Evolutionary conservation across 2,329 filamentous ascomycete genomes (phyloP).

Genomic region (Colletotrichum liriopes): DNA sequence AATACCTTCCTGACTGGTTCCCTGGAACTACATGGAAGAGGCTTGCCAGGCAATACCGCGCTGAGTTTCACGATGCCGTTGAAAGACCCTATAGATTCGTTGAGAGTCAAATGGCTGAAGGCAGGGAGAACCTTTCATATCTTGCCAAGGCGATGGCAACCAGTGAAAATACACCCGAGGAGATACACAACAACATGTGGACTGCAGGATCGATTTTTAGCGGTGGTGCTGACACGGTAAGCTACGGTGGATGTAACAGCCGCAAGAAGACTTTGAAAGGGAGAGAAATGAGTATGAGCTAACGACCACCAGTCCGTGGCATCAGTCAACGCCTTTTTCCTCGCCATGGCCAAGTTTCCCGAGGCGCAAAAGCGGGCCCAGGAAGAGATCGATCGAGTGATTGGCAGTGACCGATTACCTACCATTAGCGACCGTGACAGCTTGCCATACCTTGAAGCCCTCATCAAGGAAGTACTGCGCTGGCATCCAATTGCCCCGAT

Average conservation of each 20-base stretch:
- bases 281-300: no score
- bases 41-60: conserved; percentile 32
- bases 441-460: conserved; percentile 67
- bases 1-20: conserved; percentile 40
- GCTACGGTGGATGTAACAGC: no score
- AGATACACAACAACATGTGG: conserved; percentile 13
- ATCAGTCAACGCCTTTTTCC: conserved; percentile 58
- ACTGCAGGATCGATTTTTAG: conserved; percentile 30
- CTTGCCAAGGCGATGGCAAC: conserved; percentile 16
- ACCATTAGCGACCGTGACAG: conserved; percentile 62
- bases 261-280: no score
- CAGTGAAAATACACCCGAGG: conserved; percentile 1
- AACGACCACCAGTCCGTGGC: conserved; percentile 42
- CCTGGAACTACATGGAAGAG: conserved; percentile 41
- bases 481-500: conserved; percentile 70
- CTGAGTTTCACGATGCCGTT: conserved; percentile 11
- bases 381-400: conserved; percentile 65
- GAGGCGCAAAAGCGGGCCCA: conserved; percentile 63
- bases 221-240: conserved; percentile 26
- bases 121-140: conserved; percentile 10
- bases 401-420: conserved; percentile 64
- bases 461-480: conserved; percentile 70
- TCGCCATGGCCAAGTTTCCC: conserved; percentile 63
- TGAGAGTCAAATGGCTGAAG: conserved; percentile 44
- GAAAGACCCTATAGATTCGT: conserved; percentile 41